phyloP scores from a whole-genome alignment of 495 filamentous ascomycete genomes.

The Podospora fimiseda region DNA sequence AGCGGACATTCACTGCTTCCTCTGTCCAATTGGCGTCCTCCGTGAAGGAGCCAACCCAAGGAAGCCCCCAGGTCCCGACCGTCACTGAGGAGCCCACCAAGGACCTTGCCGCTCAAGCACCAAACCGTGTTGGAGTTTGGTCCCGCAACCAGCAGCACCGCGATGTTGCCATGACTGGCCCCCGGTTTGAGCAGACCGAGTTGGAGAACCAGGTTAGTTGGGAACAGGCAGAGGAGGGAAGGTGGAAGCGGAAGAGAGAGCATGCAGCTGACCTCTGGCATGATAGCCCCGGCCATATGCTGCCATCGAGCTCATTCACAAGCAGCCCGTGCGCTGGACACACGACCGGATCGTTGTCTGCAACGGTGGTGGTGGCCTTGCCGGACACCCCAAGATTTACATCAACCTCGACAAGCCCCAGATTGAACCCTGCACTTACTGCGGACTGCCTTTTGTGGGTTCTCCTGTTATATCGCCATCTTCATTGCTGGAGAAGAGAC shows the following conservation, averaged over 20 bases:
- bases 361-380: conserved; percentile 87
- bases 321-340: conserved; percentile 88
- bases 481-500: neutral
- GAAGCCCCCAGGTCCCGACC: neutral
- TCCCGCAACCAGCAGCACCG: conserved; percentile 75
- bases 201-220: conserved; percentile 76
- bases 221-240: neutral
- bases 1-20: conserved; percentile 32
- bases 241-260: neutral
- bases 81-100: conserved; percentile 42
- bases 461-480: neutral
- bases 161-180: conserved; percentile 77
- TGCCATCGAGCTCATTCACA: conserved; percentile 93
- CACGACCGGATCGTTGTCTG: conserved; percentile 75
- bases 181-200: conserved; percentile 93
- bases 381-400: conserved; percentile 87
- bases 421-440: conserved; percentile 85
- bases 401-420: conserved; percentile 98
- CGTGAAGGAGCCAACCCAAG: neutral
- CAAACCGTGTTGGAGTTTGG: conserved; percentile 78
- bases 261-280: conserved; percentile 3
- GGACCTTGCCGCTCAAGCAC: conserved; percentile 69
- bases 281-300: conserved; percentile 74
- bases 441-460: conserved; percentile 90
- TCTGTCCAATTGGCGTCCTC: conserved; percentile 32